A percentile compares a stretch with the other conserved stretches of the same genome.
These are phyloP conservation scores for Mortierella claussenii DNA, from an alignment of 192 early-diverging fungal genomes.

Conservation along the genomic window DNA sequence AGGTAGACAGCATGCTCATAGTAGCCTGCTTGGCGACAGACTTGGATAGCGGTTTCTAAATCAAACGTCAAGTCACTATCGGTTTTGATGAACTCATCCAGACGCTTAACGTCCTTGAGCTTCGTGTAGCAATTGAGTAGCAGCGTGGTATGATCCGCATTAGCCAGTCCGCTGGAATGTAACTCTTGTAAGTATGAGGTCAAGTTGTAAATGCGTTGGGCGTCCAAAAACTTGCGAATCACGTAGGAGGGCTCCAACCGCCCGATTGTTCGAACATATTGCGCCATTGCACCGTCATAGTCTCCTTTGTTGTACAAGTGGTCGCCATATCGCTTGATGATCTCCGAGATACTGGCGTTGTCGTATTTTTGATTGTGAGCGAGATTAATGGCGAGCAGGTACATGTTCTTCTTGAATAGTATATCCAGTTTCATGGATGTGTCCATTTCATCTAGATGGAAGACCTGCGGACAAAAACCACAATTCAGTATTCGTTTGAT, in stretches of 20 bases:
- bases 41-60: slow-evolving; percentile 92
- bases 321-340: slow-evolving; percentile 95
- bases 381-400: slow-evolving; percentile 88
- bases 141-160: slow-evolving; percentile 95
- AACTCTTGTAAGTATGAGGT: slow-evolving; percentile 91
- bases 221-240: slow-evolving; percentile 96
- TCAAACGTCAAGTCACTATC: slow-evolving; percentile 89
- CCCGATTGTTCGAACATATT: slow-evolving; percentile 93
- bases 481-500: background rate
- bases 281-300: slow-evolving; percentile 89
- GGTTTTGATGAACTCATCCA: slow-evolving; percentile 91
- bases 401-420: slow-evolving; percentile 91
- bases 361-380: slow-evolving; percentile 86
- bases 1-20: slow-evolving; percentile 92
- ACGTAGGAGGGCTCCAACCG: slow-evolving; percentile 96
- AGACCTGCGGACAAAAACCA: slow-evolving; percentile 58
- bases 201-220: slow-evolving; percentile 91
- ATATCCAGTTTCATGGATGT: slow-evolving; percentile 88
- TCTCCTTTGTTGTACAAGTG: slow-evolving; percentile 92
- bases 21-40: slow-evolving; percentile 92
- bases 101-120: slow-evolving; percentile 83
- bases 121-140: slow-evolving; percentile 98
- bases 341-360: slow-evolving; percentile 86
- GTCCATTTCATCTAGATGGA: slow-evolving; percentile 88
- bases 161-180: slow-evolving; percentile 87